A percentile compares a stretch with the other conserved stretches of the same genome.
Conservation (phyloP, 345 rosid genomes). For the Sonneratia alba region DNA sequence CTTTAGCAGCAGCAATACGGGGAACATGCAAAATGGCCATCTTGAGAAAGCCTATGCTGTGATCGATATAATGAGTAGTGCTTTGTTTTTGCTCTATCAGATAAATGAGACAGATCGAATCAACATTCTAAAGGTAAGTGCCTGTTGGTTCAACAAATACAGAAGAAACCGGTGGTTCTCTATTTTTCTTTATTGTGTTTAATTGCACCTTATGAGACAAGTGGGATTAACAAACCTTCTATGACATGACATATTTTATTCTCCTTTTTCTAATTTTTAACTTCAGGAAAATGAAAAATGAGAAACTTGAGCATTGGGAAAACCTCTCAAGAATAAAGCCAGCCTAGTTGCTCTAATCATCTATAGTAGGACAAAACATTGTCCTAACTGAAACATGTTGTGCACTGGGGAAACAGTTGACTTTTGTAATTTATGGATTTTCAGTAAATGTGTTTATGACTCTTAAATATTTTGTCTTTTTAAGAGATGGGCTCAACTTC, state of each 20-base stretch:
- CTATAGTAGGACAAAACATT: neutral
- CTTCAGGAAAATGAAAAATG: no score
- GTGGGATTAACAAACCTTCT: neutral
- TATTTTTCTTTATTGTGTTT: neutral
- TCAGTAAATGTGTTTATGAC: neutral
- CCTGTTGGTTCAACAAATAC: neutral
- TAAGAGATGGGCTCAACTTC: neutral
- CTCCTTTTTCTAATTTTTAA: neutral
- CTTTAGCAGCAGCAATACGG: slow-evolving; percentile 29
- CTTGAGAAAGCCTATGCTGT: slow-evolving; percentile 93
- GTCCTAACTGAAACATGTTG: no score
- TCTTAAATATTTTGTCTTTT: neutral
- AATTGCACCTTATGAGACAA: no score
- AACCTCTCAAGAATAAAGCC: neutral
- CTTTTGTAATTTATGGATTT: neutral
- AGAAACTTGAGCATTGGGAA: no score
- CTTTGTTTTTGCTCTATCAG: slow-evolving; percentile 74
- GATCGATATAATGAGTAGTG: slow-evolving; percentile 89
- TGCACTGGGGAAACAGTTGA: neutral
- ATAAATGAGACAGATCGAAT: slow-evolving; percentile 84
- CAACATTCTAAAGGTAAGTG: slow-evolving; percentile 79
- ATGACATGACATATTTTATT: neutral
- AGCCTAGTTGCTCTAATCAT: neutral
- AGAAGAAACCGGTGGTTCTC: neutral
- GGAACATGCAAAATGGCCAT: slow-evolving; percentile 38